Evolutionary conservation across 768 basidiomycete species (phyloP).

Genomic region (Lactarius akahatsu): DNA sequence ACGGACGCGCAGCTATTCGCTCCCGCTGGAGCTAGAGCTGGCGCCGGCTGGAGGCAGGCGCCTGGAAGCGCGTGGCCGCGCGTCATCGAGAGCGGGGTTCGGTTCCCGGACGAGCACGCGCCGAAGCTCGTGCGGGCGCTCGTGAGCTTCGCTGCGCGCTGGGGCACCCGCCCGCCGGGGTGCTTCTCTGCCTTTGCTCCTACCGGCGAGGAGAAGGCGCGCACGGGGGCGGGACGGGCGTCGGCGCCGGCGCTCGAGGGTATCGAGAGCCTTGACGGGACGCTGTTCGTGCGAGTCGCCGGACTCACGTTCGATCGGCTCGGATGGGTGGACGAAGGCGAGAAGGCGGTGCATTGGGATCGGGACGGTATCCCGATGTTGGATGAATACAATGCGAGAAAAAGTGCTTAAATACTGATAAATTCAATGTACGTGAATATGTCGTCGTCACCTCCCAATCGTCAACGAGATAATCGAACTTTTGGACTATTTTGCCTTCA

Average conservation of each 20-base stretch:
- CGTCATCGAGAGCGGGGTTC: constrained; percentile 50
- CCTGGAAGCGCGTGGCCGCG: constrained; percentile 48
- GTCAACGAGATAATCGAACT: too few species aligned
- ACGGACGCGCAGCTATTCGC: constrained; percentile 23
- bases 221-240: not conserved
- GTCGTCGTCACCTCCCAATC: too few species aligned
- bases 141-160: constrained; percentile 45
- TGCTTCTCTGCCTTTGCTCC: constrained; percentile 30
- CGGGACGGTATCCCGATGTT: not conserved
- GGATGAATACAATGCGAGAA: not conserved
- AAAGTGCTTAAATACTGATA: not conserved
- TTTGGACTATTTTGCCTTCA: too few species aligned
- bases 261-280: constrained; percentile 57
- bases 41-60: not conserved
- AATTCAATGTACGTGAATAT: not conserved
- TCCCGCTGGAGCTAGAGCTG: constrained; percentile 23
- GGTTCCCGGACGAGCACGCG: constrained; percentile 58
- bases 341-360: constrained; percentile 7
- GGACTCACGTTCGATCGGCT: constrained; percentile 46
- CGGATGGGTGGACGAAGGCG: constrained; percentile 20
- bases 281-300: constrained; percentile 60
- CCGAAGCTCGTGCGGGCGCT: constrained; percentile 52
- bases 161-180: constrained; percentile 41
- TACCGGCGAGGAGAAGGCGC: constrained; percentile 10
- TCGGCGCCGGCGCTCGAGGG: constrained; percentile 41